Evolutionary conservation across 2,329 filamentous ascomycete species (phyloP), one percentile per base, ranked within the genome.

Genomic region (Botrytis pseudocinerea): DNA sequence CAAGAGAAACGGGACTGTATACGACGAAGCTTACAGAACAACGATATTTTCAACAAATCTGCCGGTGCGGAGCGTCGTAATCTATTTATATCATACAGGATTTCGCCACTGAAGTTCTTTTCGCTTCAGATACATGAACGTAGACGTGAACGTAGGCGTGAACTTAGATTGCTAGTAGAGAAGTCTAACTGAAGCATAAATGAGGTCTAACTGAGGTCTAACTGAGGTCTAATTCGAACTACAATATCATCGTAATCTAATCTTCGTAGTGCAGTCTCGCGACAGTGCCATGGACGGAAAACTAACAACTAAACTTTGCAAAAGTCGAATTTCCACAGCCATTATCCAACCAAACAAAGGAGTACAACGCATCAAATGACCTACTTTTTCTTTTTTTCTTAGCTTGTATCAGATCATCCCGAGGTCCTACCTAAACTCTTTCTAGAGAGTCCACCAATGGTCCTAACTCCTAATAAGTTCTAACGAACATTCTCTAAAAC

Each of bases 331-430:
- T n/a, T 25, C n/a, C 18, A 57, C n/a, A 6, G 38, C 38, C 35
- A 62, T 40, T 38, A 42, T n/a, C 22, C 60, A 62, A n/a, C 38
- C 60, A 62, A 62, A 62, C 35, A 62, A 38, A 42, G 14, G 60
- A 62, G 64, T 68, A 68, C 64, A 68, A 68, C 64, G 64, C 64
- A 72, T 68, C 44, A 66, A 54, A 3, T 44, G 25, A 32, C 25
- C 70, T 63, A 68, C 60, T 54, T 46, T 46, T 51, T 70, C 57
- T 61, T 61, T 35, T 35, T 66, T 44, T 57, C 51, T 66, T 66
- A 70, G 69, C 75, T 75, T 75, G 75, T 77, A 77, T 65, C 63
- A 65, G 46, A 48, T 48, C 28, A 28, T 48, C 42, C 42, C 42
- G 42, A 65, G 59, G 51, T 40, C 60, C 22, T n/a, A 44, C 25